Base-by-base conservation (phyloP, 768 basidiomycete species). In the Cytidiella melzeri region DNA sequence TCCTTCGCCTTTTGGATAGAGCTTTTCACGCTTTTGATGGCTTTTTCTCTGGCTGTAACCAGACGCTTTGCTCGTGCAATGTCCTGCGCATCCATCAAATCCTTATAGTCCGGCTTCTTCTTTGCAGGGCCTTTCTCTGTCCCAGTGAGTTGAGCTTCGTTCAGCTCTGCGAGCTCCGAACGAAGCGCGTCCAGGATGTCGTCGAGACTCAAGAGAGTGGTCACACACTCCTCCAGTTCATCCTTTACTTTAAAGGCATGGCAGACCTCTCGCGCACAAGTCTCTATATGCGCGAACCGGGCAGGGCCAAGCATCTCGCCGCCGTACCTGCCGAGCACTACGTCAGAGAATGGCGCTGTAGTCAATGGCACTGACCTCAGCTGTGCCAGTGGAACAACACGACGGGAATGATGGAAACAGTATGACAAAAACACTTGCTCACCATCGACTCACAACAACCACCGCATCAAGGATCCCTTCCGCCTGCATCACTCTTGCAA, bases 391-490 rank as follows among this genome's bases (percentile, higher is more conserved):
- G 6, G 6, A 5, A 12, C 18, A 20, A 20, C 21, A 19, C 23
- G 9, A 12, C 24, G 10, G 42, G 5, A 9, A 15, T 7, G n/a
- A n/a, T n/a, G n/a, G n/a, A n/a, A n/a, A n/a, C n/a, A n/a, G n/a
- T 21, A 9, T n/a, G 45, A 4, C 41, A 24, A 24, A 41, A 36
- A 19, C 25, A 43, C 19, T 50, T 65, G 60, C 70, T 55, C 62
- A 89, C 87, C 89, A 87, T 50, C 90, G 78, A 64, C 79, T 83
- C 34, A 91, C 84, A 52, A 91, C 73, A 10, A 92, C 83, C 3
- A 85, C 84, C 7, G 83, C 87, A 61, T 92, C 90, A 23, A 91
- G 73, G 15, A 82, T 73, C 1, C 79, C 83, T 53, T 80, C 73
- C n/a, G 70, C 68, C 57, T 80, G 74, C 84, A 93, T 85, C 11